Conservation (phyloP, 352 stramenopile genomes). For the Phytophthora citricola region DNA sequence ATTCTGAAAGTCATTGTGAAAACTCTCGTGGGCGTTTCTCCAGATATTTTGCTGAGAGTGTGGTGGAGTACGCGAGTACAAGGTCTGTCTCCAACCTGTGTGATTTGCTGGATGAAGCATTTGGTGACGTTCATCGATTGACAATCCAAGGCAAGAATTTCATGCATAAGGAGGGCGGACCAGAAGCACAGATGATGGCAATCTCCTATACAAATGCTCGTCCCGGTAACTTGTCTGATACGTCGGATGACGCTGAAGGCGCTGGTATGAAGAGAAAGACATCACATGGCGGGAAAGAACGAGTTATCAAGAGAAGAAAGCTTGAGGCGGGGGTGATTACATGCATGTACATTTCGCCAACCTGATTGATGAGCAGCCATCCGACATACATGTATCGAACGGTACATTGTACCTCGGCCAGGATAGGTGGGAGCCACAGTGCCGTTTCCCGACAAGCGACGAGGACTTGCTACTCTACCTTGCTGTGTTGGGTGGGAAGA, state of each 20-base stretch:
- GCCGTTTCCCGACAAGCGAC: too few species aligned
- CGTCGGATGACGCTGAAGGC: too few species aligned
- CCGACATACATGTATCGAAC: too few species aligned
- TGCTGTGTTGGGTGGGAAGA: constrained; percentile 14
- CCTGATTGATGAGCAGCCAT: neutral
- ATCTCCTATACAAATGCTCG: constrained; percentile 5
- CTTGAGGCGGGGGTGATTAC: too few species aligned
- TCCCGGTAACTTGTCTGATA: too few species aligned
- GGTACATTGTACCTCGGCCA: too few species aligned
- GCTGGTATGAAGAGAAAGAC: too few species aligned
- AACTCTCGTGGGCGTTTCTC: neutral
- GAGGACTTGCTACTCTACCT: constrained; percentile 24
- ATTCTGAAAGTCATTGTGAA: too few species aligned
- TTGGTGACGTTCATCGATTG: neutral
- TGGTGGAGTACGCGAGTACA: neutral
- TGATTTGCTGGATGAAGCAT: constrained; percentile 12
- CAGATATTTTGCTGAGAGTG: neutral
- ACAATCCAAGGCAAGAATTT: neutral
- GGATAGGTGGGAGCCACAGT: too few species aligned
- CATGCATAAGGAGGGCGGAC: neutral
- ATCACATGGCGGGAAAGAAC: too few species aligned
- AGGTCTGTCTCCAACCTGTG: neutral
- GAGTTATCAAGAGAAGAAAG: too few species aligned
- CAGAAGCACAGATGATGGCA: constrained; percentile 1
- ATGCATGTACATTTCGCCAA: neutral